Percentiles rank a stretch among this genome's conserved stretches.
phyloP scores from a whole-genome alignment of 75 land plant genomes.

The Sequoia sempervirens region DNA sequence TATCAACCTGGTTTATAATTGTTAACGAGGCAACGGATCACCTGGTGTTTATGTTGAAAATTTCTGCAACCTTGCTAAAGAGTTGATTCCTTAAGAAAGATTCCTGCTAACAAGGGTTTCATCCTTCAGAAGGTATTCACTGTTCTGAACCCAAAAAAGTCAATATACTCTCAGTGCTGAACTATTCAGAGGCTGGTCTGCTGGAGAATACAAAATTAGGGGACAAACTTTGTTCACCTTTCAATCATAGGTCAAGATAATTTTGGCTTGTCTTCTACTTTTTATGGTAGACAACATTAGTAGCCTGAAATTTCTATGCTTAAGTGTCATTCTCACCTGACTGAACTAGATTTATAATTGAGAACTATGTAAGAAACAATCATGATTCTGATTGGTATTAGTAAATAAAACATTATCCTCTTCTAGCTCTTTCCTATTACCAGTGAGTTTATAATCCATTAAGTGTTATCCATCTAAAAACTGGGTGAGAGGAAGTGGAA shows the following conservation, averaged over 20 bases:
- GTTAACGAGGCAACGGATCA: not conserved
- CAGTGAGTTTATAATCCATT: not conserved
- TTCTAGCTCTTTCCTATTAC: not conserved
- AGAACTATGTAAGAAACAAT: not conserved
- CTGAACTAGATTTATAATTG: not conserved
- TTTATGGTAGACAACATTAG: not conserved
- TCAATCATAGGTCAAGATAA: not conserved
- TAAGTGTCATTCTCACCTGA: not conserved
- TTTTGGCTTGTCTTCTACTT: not conserved
- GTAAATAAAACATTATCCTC: not conserved
- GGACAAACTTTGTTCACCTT: not conserved
- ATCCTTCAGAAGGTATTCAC: not conserved
- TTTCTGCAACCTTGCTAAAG: not conserved
- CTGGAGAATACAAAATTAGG: not conserved
- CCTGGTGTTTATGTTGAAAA: not conserved
- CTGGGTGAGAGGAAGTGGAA: not conserved
- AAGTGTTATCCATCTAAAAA: not conserved
- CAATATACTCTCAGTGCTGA: not conserved
- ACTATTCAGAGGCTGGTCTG: not conserved
- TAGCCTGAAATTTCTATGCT: not conserved
- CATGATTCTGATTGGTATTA: not conserved
- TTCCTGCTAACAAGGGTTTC: not conserved
- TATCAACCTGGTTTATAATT: not conserved
- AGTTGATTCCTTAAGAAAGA: not conserved
- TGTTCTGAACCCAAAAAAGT: not conserved